A percentile compares a stretch with the other conserved stretches of the same genome.
Conservation (phyloP, 345 rosid species). For the Eutrema japonicum region DNA sequence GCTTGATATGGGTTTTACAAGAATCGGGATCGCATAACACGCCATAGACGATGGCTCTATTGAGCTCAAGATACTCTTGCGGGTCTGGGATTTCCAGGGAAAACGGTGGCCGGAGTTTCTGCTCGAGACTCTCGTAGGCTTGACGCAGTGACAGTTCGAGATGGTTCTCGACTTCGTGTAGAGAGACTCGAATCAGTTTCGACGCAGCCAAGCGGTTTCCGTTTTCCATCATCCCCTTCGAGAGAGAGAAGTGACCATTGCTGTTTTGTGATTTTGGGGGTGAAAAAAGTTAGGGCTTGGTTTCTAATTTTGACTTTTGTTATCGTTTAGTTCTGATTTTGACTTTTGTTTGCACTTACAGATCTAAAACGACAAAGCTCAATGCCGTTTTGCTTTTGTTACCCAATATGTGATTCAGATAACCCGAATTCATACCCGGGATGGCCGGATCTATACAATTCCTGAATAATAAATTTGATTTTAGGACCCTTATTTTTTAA, state of each 20-base stretch:
- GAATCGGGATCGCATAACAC: slow-evolving; percentile 55
- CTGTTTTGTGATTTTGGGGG: slow-evolving; percentile 4
- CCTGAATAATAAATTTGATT: no score
- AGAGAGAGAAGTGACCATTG: slow-evolving; percentile 3
- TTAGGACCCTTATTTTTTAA: no score
- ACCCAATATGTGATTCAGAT: no score
- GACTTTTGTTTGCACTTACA: background rate
- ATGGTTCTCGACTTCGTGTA: slow-evolving; percentile 58
- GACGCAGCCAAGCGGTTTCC: slow-evolving; percentile 44
- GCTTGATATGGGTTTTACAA: slow-evolving; percentile 58
- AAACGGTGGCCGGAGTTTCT: slow-evolving; percentile 68
- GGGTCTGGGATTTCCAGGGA: slow-evolving; percentile 55
- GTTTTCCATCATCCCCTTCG: slow-evolving; percentile 23
- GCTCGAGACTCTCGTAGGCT: slow-evolving; percentile 56
- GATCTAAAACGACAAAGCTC: no score
- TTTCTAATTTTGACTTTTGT: slow-evolving; percentile 4
- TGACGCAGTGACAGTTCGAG: slow-evolving; percentile 62
- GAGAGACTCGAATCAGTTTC: slow-evolving; percentile 47
- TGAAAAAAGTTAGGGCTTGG: background rate
- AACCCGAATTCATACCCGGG: no score
- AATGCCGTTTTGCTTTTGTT: no score
- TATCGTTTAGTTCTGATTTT: background rate
- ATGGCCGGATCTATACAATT: no score
- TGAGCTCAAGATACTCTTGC: slow-evolving; percentile 59
- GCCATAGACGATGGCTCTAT: slow-evolving; percentile 66